A percentile compares a stretch with the other conserved stretches of the same genome.
Conservation (phyloP, 163 green algal species). For the Scenedesmus sp. region DNA sequence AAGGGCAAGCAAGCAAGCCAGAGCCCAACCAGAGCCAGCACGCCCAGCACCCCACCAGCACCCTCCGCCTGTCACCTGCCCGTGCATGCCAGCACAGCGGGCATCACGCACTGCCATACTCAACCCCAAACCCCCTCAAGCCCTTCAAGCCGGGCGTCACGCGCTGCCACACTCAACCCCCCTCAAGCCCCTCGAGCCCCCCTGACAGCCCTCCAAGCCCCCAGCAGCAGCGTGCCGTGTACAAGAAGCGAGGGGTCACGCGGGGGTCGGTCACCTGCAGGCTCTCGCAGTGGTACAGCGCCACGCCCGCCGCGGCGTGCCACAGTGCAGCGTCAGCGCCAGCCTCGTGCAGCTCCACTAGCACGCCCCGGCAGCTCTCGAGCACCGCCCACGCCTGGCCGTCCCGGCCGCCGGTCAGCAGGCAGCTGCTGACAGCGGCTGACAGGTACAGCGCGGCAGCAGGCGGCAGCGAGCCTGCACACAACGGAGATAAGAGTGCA, state of each 20-base stretch:
- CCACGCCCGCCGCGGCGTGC: conserved; percentile 46
- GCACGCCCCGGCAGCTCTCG: background rate
- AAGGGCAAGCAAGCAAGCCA: no score
- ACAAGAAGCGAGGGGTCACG: background rate
- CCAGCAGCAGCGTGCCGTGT: background rate
- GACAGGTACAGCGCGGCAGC: conserved; percentile 44
- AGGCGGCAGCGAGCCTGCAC: conserved; percentile 25
- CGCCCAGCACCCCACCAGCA: no score
- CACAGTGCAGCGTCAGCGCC: conserved; percentile 51
- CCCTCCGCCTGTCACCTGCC: no score
- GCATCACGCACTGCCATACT: no score
- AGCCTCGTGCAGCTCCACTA: conserved; percentile 43
- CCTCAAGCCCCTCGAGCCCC: no score
- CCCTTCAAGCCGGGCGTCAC: no score
- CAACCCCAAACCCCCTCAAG: no score
- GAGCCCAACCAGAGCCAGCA: no score
- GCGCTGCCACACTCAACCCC: no score
- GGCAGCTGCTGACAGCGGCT: conserved; percentile 20
- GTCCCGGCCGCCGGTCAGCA: conserved; percentile 45
- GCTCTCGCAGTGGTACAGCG: conserved; percentile 41
- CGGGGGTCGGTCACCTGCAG: conserved; percentile 49
- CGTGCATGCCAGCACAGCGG: no score
- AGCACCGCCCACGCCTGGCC: conserved; percentile 29
- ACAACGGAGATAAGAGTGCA: no score
- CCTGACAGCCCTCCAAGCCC: no score